Base-by-base conservation (phyloP, 257 asterid species). In the Cruciata laevipes region DNA sequence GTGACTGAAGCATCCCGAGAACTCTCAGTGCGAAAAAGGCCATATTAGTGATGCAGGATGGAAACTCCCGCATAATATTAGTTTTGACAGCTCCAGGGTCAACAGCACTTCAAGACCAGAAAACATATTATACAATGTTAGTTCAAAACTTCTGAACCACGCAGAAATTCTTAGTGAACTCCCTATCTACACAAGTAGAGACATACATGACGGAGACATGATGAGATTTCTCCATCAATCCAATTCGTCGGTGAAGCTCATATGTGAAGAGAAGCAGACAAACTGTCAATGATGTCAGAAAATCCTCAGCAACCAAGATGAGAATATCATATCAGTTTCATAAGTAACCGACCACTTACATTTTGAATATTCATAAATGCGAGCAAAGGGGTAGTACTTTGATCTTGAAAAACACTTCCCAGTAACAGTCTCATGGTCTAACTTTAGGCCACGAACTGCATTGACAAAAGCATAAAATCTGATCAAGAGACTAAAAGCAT, bases 21-120 rank as follows among this genome's bases (percentile, higher is more conserved):
- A 79, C 66, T 73, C 82, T 81, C 84, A 87, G 58, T n/a, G 9
- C 68, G 9, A 60, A 1, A 72, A 60, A 80, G 63, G 98, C 89
- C 68, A 80, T 67, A 47, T 55, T 58, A 30, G 88, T 75, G 67
- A 92, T 38, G 25, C 73, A 52, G 16, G 81, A 71, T 44, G 98
- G 98, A 66, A 89, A 38, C 83, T 89, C 98, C 61, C 95, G 88
- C 95, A 92, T 84, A 67, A 92, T 86, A 61, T 86, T 86, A 55
- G 97, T 92, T 76, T 84, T 67, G 80, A 87, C 98, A 12, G 82
- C 83, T 73, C 98, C 98, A 78, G 98, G 98, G 75, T 89, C 98
- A 62, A 71, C 96, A 55, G 89, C 91, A 62, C 98, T 92, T 77
- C 37, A 63, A 23, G 52, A 64, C 65, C 66, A 58, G 53, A 47